A percentile compares a stretch with the other conserved stretches of the same genome.
Conservation (phyloP, 75 land plant species). For the Pinus tabuliformis region DNA sequence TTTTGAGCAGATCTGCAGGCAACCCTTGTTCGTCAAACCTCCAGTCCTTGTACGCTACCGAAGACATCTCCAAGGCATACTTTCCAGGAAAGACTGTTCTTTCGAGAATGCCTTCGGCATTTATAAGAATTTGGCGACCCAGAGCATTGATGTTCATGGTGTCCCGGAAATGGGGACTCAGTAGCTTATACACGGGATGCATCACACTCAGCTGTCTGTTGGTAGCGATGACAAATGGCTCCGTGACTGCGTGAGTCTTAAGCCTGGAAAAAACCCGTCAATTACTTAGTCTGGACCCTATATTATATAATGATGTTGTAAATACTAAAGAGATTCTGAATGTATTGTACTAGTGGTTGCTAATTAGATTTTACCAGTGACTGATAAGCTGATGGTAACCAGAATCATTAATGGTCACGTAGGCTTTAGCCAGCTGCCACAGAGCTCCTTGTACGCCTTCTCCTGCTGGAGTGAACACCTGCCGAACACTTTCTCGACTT, state of each 20-base stretch:
- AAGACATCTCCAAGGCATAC: conserved; percentile 54
- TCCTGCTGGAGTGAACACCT: conserved; percentile 28
- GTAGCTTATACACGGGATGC: conserved; percentile 67
- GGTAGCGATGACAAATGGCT: conserved; percentile 72
- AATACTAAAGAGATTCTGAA: too few relatives aligned
- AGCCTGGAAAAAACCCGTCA: conserved; percentile 19
- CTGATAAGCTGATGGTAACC: conserved; percentile 65
- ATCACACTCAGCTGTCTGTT: conserved; percentile 64
- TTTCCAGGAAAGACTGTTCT: conserved; percentile 32
- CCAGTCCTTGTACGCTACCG: conserved; percentile 54
- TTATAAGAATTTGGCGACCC: conserved; percentile 51
- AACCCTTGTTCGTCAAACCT: conserved; percentile 53
- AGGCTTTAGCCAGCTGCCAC: conserved; percentile 76
- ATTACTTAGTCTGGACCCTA: too few relatives aligned
- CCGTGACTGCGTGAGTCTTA: conserved; percentile 54
- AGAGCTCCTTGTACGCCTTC: conserved; percentile 30
- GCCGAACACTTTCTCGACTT: neutral
- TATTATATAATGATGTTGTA: too few relatives aligned
- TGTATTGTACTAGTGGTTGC: too few relatives aligned
- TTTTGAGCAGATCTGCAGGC: conserved; percentile 60
- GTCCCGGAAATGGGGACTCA: conserved; percentile 73
- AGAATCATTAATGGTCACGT: conserved; percentile 60
- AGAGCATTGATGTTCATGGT: conserved; percentile 76
- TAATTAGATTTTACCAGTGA: conserved; percentile 46
- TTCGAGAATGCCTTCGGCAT: conserved; percentile 63